phyloP scores from a whole-genome alignment of 2,329 filamentous ascomycete genomes.

The Myotisia sp. region DNA sequence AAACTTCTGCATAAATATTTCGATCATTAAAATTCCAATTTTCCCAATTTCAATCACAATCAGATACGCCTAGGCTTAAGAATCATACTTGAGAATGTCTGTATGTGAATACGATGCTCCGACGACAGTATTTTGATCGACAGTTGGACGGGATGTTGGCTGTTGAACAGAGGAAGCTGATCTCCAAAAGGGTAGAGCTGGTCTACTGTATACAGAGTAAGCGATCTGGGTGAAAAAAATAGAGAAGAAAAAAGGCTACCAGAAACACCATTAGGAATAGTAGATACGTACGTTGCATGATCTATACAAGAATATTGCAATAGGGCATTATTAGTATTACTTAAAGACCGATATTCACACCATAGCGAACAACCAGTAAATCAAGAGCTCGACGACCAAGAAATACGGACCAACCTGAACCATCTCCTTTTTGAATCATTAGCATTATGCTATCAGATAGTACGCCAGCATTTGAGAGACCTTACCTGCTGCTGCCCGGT shows the following conservation, averaged over 20 bases:
- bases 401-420: constrained; percentile 86
- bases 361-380: not conserved
- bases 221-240: constrained; percentile 13
- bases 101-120: constrained; percentile 94
- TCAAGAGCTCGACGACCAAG: constrained; percentile 6
- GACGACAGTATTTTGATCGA: constrained; percentile 61
- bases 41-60: no score
- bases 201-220: constrained; percentile 40
- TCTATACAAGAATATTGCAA: not conserved
- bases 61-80: no score
- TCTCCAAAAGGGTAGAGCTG: constrained; percentile 80
- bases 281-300: not conserved
- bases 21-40: no score
- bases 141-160: constrained; percentile 41
- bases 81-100: constrained; percentile 79
- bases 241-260: constrained; percentile 13
- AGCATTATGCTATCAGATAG: no score
- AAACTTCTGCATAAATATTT: constrained; percentile 17
- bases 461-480: no score
- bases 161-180: constrained; percentile 37
- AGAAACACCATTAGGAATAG: no score
- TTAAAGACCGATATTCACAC: no score
- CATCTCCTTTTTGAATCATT: constrained; percentile 61
- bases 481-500: constrained; percentile 10
- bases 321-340: no score